Base-by-base conservation (phyloP, 768 basidiomycete genomes). In the Leccinum subtestaceum region DNA sequence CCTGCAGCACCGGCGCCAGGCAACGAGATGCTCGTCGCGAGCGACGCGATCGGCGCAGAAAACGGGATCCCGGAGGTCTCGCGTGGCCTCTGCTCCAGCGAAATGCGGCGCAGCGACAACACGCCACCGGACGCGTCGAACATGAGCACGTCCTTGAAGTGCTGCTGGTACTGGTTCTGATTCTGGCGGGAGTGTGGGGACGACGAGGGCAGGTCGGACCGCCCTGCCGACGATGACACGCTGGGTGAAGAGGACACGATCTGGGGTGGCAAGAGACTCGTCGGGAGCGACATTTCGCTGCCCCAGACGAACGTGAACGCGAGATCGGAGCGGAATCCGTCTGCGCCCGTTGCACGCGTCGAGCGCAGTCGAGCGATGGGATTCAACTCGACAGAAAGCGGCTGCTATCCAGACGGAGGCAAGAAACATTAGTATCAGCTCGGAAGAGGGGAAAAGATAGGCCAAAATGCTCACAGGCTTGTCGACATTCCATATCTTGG, bases 91-190 rank as follows among this genome's bases (percentile, higher is more conserved):
- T 65, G 71, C 36, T 86, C 83, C 5, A 87, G 57, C 2, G 73
- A 71, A 50, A 89, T 69, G 2, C 88, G 74, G 25, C 84, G 77
- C 48, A 90, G 72, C 0, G 82, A 81, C 21, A 91, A 75, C 3
- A 79, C 72, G 0, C 82, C 81, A 43, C 84, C 82, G 1, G 70
- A 71, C 0, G 86, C 83, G 65, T 91, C 86, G 64, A 91, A 89
- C 3, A 90, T 65, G 17, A 91, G 77, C 3, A 89, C 60, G 58
- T 91, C 88, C 67, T 88, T 87, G 63, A 79, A 82, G 59, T 84
- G 84, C 11, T 77, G 75, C 15, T 74, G 70, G 8, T 67, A 73
- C 53, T 64, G 84, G 12, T 77, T 74, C 17, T 75, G 70, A 6
- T 67, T 73, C 55, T 64, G 72, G 40, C 59, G 74, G 25, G 60